Conservation (phyloP, 2,329 filamentous ascomycete genomes). For the Fusarium sublunatum region DNA sequence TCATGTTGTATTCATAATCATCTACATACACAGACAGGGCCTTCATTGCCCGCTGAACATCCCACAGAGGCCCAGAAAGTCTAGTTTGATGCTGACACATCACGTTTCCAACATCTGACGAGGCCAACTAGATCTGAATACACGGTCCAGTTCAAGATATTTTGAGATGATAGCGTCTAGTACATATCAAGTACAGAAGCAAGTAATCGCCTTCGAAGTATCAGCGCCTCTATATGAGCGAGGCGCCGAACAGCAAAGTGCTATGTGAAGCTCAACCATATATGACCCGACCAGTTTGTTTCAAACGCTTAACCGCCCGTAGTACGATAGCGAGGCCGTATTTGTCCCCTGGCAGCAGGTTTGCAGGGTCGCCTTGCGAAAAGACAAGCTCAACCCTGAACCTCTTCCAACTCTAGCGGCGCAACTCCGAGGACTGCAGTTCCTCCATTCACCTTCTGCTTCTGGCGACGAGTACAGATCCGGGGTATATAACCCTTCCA, state of each 20-base stretch:
- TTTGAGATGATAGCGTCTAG: background rate
- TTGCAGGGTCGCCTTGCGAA: slow-evolving; percentile 19
- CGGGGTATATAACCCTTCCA: slow-evolving; percentile 9
- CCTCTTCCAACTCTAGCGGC: slow-evolving; percentile 9
- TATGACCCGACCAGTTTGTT: background rate
- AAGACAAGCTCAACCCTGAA: slow-evolving; percentile 5
- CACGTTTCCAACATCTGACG: background rate
- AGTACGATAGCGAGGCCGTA: background rate
- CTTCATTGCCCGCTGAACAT: too few relatives aligned
- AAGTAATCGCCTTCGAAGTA: background rate
- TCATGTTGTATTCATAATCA: too few relatives aligned
- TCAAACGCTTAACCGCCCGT: background rate
- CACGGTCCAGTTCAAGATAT: background rate
- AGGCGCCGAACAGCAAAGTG: background rate
- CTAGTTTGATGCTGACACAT: too few relatives aligned
- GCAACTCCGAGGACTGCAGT: slow-evolving; percentile 7
- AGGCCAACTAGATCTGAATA: background rate
- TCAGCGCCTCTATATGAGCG: background rate
- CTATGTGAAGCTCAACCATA: background rate
- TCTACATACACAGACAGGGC: too few relatives aligned
- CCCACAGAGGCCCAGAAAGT: too few relatives aligned
- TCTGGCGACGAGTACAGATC: slow-evolving; percentile 32
- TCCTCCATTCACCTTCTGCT: slow-evolving; percentile 37
- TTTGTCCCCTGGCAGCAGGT: background rate
- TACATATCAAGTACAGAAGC: background rate